Evolutionary conservation across 441 rosid species (phyloP).

Genomic region (California macrophylla): DNA sequence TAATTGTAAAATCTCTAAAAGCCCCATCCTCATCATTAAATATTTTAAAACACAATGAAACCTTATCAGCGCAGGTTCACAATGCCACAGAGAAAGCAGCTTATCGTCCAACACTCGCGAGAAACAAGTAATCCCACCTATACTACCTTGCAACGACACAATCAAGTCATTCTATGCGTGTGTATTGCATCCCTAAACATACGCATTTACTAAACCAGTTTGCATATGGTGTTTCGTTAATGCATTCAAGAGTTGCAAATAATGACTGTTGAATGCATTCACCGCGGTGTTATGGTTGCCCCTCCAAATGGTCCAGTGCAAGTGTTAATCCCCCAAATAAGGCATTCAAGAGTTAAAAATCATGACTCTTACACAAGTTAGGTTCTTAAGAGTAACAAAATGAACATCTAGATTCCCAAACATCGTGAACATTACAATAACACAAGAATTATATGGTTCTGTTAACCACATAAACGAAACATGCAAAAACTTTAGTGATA

Average conservation of each 20-base stretch:
- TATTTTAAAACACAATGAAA: neutral
- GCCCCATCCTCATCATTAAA: neutral
- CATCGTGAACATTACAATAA: neutral
- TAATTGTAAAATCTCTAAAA: neutral
- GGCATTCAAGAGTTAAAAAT: neutral
- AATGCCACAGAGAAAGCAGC: neutral
- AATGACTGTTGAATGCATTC: neutral
- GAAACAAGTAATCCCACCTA: neutral
- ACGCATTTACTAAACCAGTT: neutral
- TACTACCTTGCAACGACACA: neutral
- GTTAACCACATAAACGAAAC: neutral
- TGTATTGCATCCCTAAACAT: neutral
- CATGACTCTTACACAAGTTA: neutral
- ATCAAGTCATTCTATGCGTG: neutral
- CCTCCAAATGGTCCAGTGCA: too few relatives aligned
- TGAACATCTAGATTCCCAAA: neutral
- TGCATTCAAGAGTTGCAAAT: too few relatives aligned
- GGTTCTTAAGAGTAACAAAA: neutral
- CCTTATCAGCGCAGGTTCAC: neutral
- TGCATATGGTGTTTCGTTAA: too few relatives aligned
- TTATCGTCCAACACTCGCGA: neutral
- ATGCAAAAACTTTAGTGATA: neutral
- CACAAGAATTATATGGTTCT: neutral
- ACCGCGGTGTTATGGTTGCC: neutral
- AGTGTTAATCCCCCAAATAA: neutral